Base-by-base conservation (phyloP, 148 eudicot genomes). In the Diospyros kaki region DNA sequence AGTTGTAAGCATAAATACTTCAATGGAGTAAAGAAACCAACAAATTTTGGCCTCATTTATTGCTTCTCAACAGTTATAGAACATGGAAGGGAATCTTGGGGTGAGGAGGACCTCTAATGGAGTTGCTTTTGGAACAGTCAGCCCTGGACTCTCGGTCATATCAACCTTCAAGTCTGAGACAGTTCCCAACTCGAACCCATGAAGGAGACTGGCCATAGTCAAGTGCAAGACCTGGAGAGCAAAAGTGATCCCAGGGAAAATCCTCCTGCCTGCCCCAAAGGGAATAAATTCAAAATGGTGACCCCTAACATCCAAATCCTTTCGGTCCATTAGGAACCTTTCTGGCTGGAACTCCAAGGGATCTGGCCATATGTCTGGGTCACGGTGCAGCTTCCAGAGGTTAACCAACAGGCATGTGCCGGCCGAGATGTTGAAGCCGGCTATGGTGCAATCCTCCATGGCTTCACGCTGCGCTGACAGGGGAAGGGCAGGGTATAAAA, bases 231-330 rank as follows among this genome's bases (percentile, higher is more conserved):
- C 62, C 11, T 72, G 76, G 11, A 71, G 61, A 0, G 62, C 75
- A 10, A 80, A 46, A 2, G 71, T 51, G 39, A 46, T 28, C 41
- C 82, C 82, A 0, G 79, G 82, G 43, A 72, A 80, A 51, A 50
- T 64, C 61, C 79, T 80, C 66, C 82, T 69, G 3, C 82, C 78
- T 3, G 71, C 45, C 8, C 82, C 78, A 56, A 79, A 79, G 43
- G 82, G 82, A 10, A 80, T 39, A 1, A 75, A 17, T 48, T 75
- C 76, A 52, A 62, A 75, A 55, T 66, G 46, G 4, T 75, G 59
- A 7, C 82, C 83, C 28, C 13, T 54, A 2, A 80, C 71, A 71
- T 80, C 83, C 53, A 75, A 45, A 45, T 75, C 60, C 64, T 58
- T 46, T 1, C 71, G 71, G 5, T 61, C 55, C 28, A 40, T 42